Base-by-base conservation (phyloP, 2,329 filamentous ascomycete genomes). In the Penicillium sp. region DNA sequence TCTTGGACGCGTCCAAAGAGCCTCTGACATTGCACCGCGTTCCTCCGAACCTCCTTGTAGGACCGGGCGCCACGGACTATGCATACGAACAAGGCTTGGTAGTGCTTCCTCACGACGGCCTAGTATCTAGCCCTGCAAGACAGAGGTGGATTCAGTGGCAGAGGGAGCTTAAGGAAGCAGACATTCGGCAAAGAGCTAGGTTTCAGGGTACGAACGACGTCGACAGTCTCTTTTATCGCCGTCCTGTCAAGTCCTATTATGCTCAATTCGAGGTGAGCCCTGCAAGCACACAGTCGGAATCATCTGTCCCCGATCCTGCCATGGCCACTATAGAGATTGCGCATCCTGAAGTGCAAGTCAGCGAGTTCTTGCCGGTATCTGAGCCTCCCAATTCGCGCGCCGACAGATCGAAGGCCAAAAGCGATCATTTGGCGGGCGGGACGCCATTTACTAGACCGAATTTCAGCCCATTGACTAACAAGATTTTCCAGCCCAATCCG, bases 11-110 rank as follows among this genome's bases (percentile, higher is more conserved):
- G 61, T 91, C 92, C 61, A 90, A 86, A 54, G 85, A 88, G 61
- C 88, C 91, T 1, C 79, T 98, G n/a, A 91, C 92, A 7, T 85
- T 98, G 55, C 88, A 91, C 58, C 89, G 95, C 60, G 93, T 99
- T 4, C 93, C 96, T 8, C 95, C 95, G 9, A 98, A 97, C 70
- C 87, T 97, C 26, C 85, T 99, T 1, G 91, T 96, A 11, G 92
- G 92, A 38, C 84, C 91, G 67, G 95, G 95, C 11, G 95, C 95
- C 17, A 90, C 86, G 48, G 86, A 90, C n/a, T 99, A 96, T 77
- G 95, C 94, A 0, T 86, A 86, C 64, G 88, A 94, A 62, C 86
- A 93, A 67, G 89, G 91, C 8, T 87, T 98, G 73, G 80, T 85
- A 0, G 82, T 92, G 11, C 83, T 93, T n/a, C 85, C 88, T 6